Base-by-base conservation (phyloP, 2,329 filamentous ascomycete genomes). In the Trichophyton mentagrophytes region DNA sequence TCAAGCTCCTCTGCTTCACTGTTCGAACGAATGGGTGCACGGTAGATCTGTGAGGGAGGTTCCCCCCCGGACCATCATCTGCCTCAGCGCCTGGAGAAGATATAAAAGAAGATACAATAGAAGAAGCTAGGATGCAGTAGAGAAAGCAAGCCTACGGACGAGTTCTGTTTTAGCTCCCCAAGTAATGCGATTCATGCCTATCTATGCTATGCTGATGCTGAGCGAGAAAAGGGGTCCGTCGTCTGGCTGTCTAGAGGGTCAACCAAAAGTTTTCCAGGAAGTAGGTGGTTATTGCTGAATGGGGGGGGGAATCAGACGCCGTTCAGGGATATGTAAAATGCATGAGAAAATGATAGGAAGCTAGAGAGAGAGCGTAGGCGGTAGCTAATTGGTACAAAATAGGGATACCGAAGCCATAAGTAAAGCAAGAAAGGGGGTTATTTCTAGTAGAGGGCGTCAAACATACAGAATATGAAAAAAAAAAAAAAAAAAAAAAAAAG, bases 201-300 rank as follows among this genome's bases (percentile, higher is more conserved):
- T 53, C 49, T 53, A 53, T 53, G 49, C 22, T 53, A 53, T 53
- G 49, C 49, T 53, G 33, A 53, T 53, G 49, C 49, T 53, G 49
- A 25, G 22, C 46, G 49, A 53, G 49, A 53, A 53, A 25, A 44
- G 15, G 40, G 1, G 13, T 30, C 40, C 27, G 33, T 53, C 49
- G 13, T 47, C 20, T 22, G n/a, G 44, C 22, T 30, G 49, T 53
- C 20, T 15, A 13, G 49, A 30, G 20, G 6, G 11, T 13, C 33
- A 38, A n/a, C 22, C 20, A 30, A 53, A 5, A 30, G 5, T 5
- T 53, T 8, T 53, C 49, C 49, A 53, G 49, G 30, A 53, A n/a
- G 7, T 25, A 27, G 22, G 15, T 20, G 49, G 27, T 11, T 20
- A 15, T 11, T 20, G 25, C 22, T n/a, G 22, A 2, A 5, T 53